phyloP scores from a whole-genome alignment of 331 rosid genomes.

The Acacia pycnantha region DNA sequence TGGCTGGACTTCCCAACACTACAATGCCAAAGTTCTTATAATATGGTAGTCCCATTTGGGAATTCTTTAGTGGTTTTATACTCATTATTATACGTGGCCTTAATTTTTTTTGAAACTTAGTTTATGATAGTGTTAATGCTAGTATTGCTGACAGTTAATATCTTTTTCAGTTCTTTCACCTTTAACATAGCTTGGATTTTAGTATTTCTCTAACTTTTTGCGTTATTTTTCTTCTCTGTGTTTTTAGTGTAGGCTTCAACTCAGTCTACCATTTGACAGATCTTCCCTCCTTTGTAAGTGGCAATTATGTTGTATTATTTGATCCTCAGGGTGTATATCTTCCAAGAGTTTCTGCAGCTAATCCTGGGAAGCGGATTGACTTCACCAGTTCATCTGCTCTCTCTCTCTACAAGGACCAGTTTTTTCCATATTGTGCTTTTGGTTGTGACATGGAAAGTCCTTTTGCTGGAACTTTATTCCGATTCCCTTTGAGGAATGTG shows the following conservation, averaged over 20 bases:
- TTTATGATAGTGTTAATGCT: neutral
- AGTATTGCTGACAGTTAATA: neutral
- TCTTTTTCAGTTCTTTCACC: neutral
- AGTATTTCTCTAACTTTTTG: slow-evolving; percentile 22
- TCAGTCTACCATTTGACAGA: slow-evolving; percentile 98
- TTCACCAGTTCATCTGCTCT: slow-evolving; percentile 74
- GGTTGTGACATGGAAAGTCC: slow-evolving; percentile 88
- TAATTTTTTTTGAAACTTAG: neutral
- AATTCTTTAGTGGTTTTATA: neutral
- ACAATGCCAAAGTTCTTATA: slow-evolving; percentile 16
- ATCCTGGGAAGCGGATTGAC: slow-evolving; percentile 97
- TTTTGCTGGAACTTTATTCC: slow-evolving; percentile 84
- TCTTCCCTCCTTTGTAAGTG: slow-evolving; percentile 97
- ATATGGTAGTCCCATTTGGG: slow-evolving; percentile 12
- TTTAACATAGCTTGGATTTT: slow-evolving; percentile 16
- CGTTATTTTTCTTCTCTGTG: slow-evolving; percentile 27
- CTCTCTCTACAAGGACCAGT: slow-evolving; percentile 76
- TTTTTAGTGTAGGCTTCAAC: slow-evolving; percentile 92
- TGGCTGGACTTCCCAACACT: neutral
- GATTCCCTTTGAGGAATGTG: slow-evolving; percentile 88
- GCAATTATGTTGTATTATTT: slow-evolving; percentile 82
- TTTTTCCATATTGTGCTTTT: slow-evolving; percentile 82
- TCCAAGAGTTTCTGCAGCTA: slow-evolving; percentile 87
- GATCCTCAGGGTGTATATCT: slow-evolving; percentile 96
- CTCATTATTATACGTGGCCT: neutral